phyloP scores from a whole-genome alignment of 768 basidiomycete genomes.

The Lentinula aciculospora region DNA sequence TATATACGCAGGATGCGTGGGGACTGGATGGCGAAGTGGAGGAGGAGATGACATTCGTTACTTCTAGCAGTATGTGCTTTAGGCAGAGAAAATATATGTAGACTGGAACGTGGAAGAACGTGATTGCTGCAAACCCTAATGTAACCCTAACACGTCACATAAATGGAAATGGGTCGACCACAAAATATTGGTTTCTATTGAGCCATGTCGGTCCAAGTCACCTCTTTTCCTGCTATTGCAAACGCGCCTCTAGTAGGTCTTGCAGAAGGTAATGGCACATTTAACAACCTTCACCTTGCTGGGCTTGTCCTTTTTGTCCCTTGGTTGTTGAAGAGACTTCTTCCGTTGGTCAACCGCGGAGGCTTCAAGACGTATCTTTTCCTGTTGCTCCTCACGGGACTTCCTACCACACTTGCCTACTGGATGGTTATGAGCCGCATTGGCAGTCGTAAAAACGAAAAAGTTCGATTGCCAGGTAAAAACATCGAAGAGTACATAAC shows the following conservation, averaged over 20 bases:
- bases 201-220: constrained; percentile 38
- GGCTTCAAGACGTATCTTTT: constrained; percentile 86
- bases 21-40: constrained; percentile 82
- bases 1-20: constrained; percentile 82
- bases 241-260: constrained; percentile 81
- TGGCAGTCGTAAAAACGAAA: constrained; percentile 68
- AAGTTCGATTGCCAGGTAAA: constrained; percentile 79
- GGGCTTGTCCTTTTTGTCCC: constrained; percentile 74
- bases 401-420: constrained; percentile 79
- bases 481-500: constrained; percentile 88
- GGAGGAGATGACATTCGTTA: constrained; percentile 52
- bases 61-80: neutral
- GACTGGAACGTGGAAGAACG: neutral
- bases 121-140: neutral
- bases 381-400: constrained; percentile 64
- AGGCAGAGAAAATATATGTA: no score
- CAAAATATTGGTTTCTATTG: no score
- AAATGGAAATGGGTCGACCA: neutral
- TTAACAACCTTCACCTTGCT: constrained; percentile 78
- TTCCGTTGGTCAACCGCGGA: constrained; percentile 78
- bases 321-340: constrained; percentile 74
- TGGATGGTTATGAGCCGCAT: constrained; percentile 86
- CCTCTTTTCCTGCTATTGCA: constrained; percentile 73
- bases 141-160: constrained; percentile 3
- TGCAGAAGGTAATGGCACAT: constrained; percentile 81